A percentile compares a stretch with the other conserved stretches of the same genome.
Evolutionary conservation across 176 grass and related monocot species (phyloP).

Genomic region (Oryza longistaminata): DNA sequence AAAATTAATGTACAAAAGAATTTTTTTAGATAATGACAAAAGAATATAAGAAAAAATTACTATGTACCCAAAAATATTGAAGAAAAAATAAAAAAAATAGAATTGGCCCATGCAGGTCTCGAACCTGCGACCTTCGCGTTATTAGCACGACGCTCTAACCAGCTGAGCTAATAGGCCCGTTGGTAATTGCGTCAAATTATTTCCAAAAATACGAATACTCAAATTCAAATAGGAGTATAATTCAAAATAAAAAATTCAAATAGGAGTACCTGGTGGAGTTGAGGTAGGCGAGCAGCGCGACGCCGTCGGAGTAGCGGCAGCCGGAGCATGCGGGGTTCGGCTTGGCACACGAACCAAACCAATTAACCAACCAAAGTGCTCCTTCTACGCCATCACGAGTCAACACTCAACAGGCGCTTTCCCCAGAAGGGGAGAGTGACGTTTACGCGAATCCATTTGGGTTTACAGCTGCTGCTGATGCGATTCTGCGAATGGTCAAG

Average conservation of each 20-base stretch:
- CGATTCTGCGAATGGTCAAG: neutral
- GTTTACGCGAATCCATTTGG: conserved; percentile 35
- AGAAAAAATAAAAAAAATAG: too few relatives aligned
- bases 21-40: too few relatives aligned
- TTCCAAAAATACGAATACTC: fast-evolving
- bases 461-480: neutral
- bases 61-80: too few relatives aligned
- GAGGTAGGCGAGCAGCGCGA: conserved; percentile 30
- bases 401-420: conserved; percentile 32
- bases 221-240: too few relatives aligned
- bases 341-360: conserved; percentile 1
- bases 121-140: conserved; percentile 93
- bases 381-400: neutral
- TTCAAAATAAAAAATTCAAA: too few relatives aligned
- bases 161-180: conserved; percentile 63
- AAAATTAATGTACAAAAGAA: too few relatives aligned
- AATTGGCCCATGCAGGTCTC: conserved; percentile 83
- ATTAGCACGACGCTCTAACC: conserved; percentile 94
- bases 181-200: fast-evolving
- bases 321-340: conserved; percentile 13
- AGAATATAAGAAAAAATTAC: too few relatives aligned
- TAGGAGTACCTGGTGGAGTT: conserved; percentile 29
- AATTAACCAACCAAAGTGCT: too few relatives aligned
- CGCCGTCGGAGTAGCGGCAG: conserved; percentile 52
- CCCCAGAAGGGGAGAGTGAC: neutral